Percentiles rank a stretch among this genome's conserved stretches.
Conservation (phyloP, 2,329 filamentous ascomycete species). For the Bertia moriformis region DNA sequence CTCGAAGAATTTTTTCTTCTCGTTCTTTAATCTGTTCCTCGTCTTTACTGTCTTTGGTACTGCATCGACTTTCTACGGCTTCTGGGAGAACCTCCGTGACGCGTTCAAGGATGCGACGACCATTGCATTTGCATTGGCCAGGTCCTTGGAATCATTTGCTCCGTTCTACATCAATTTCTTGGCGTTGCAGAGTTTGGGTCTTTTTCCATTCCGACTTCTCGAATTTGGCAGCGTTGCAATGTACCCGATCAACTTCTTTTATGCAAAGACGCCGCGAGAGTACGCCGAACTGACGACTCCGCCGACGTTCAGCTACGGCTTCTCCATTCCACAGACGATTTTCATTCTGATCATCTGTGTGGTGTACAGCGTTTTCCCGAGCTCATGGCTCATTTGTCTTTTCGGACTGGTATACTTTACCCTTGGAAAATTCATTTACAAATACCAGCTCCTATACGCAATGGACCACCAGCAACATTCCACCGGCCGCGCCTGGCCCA, state of each 20-base stretch:
- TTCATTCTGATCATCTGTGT: constrained; percentile 90
- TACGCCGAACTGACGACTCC: constrained; percentile 70
- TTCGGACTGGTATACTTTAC: constrained; percentile 73
- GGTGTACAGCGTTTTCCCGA: constrained; percentile 76
- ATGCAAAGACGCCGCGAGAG: constrained; percentile 78
- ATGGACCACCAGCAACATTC: constrained; percentile 96
- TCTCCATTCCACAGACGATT: constrained; percentile 83
- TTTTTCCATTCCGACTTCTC: constrained; percentile 82
- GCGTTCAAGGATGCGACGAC: constrained; percentile 65
- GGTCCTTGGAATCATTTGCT: constrained; percentile 58
- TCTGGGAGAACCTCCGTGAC: constrained; percentile 58
- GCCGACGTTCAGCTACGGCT: constrained; percentile 85
- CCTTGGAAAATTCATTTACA: constrained; percentile 79
- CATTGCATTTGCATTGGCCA: constrained; percentile 62
- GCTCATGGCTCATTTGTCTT: constrained; percentile 67
- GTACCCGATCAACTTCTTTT: constrained; percentile 66
- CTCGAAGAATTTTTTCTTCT: constrained; percentile 98
- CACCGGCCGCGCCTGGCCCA: constrained; percentile 85
- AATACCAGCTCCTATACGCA: constrained; percentile 92
- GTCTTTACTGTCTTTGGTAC: constrained; percentile 91
- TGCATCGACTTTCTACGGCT: constrained; percentile 65
- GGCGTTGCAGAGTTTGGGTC: constrained; percentile 79
- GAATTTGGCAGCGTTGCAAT: constrained; percentile 76
- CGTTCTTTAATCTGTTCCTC: constrained; percentile 65
- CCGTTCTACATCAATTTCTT: constrained; percentile 90